These are phyloP conservation scores for Thalassiosira mediterranea DNA, from an alignment of 352 stramenopile species.

Conservation along the genomic window DNA sequence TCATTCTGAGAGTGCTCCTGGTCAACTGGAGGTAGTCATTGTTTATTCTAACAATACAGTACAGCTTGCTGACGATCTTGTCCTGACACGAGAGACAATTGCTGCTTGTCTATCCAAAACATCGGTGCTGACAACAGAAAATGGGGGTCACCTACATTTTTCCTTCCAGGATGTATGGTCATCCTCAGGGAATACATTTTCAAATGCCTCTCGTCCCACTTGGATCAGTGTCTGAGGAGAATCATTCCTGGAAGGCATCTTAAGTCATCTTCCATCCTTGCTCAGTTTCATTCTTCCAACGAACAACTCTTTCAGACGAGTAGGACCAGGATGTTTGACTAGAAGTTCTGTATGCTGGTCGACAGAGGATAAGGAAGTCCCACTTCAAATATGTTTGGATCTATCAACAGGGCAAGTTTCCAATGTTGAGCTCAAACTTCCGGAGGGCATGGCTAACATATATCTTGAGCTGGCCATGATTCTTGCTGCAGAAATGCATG, in stretches of 20 bases:
- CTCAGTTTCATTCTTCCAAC: slow-evolving; percentile 72
- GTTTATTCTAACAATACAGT: slow-evolving; percentile 45
- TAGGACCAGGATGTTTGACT: slow-evolving; percentile 80
- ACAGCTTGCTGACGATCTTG: slow-evolving; percentile 45
- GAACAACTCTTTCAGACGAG: slow-evolving; percentile 70
- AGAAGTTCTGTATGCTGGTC: slow-evolving; percentile 64
- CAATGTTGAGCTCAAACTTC: slow-evolving; percentile 79
- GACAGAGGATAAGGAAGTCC: slow-evolving; percentile 77
- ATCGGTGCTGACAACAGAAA: slow-evolving; percentile 46
- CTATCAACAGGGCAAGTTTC: slow-evolving; percentile 38
- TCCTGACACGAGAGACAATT: slow-evolving; percentile 59
- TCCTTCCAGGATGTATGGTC: slow-evolving; percentile 53
- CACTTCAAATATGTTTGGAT: slow-evolving; percentile 71
- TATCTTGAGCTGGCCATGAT: slow-evolving; percentile 74
- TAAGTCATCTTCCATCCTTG: slow-evolving; percentile 71
- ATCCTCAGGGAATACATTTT: slow-evolving; percentile 51
- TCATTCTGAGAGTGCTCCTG: slow-evolving; percentile 55
- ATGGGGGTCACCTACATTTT: slow-evolving; percentile 75
- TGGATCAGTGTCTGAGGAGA: slow-evolving; percentile 49
- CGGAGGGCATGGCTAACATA: slow-evolving; percentile 71
- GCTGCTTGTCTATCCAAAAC: slow-evolving; percentile 65
- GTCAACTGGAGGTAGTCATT: slow-evolving; percentile 68
- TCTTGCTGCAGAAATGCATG: slow-evolving; percentile 63
- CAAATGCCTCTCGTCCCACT: slow-evolving; percentile 12
- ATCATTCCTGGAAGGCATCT: slow-evolving; percentile 78